phyloP scores from a whole-genome alignment of 371 early-diverging fungal genomes.

The Rhizopus sp. region DNA sequence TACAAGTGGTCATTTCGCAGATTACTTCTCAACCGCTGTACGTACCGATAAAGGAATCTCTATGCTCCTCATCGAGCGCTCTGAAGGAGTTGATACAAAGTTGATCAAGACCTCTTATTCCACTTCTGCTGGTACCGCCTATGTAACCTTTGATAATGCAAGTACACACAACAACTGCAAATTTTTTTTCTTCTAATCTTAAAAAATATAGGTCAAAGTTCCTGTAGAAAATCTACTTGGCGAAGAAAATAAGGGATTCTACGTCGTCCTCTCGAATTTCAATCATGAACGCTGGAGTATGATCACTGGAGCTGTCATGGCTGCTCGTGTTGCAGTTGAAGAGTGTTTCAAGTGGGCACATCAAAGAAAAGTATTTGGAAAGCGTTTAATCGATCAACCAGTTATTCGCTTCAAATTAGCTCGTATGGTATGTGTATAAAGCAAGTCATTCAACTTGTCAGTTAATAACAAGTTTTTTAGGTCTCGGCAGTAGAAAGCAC shows the following conservation, averaged over 20 bases:
- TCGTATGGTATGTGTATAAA: conserved; percentile 64
- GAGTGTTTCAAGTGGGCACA: conserved; percentile 46
- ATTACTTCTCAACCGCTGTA: conserved; percentile 71
- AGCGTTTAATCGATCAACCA: conserved; percentile 71
- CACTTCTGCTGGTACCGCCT: conserved; percentile 57
- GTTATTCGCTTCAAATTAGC: conserved; percentile 66
- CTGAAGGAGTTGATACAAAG: conserved; percentile 59
- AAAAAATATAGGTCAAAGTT: conserved; percentile 50
- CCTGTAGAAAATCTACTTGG: conserved; percentile 74
- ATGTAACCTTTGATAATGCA: conserved; percentile 58
- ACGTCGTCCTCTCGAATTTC: conserved; percentile 49
- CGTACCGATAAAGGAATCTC: conserved; percentile 66
- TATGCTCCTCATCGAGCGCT: conserved; percentile 62
- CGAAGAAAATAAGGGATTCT: conserved; percentile 70
- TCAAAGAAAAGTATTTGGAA: conserved; percentile 77
- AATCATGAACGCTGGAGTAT: conserved; percentile 50
- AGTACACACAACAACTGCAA: background rate
- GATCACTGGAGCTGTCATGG: conserved; percentile 21
- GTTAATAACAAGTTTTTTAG: conserved; percentile 9
- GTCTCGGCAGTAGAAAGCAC: conserved; percentile 46
- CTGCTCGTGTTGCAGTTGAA: conserved; percentile 28
- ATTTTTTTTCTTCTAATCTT: background rate
- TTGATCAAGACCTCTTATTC: conserved; percentile 66
- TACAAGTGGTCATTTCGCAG: conserved; percentile 54
- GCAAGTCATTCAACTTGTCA: background rate